Conservation (phyloP, 139 green algal species). For the Tetradesmus lagerheimii region DNA sequence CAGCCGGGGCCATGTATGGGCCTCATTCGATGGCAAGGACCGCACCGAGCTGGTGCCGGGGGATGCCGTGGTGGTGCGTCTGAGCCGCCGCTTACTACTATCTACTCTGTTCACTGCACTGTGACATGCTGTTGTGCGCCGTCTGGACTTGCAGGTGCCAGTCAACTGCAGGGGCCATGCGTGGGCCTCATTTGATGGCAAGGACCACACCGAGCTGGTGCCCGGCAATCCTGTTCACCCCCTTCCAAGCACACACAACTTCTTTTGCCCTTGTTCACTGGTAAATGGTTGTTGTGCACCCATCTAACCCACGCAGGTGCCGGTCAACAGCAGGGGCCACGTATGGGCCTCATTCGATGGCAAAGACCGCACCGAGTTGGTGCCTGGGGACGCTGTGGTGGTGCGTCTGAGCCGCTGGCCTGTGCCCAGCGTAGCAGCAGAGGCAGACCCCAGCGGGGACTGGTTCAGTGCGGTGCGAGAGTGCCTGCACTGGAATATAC, state of each 20-base stretch:
- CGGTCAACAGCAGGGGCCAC: conserved; percentile 66
- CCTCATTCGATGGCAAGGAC: conserved; percentile 97
- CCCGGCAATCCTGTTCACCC: conserved; percentile 74
- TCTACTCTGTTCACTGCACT: not conserved
- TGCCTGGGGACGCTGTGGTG: conserved; percentile 70
- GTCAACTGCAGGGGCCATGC: too few species aligned
- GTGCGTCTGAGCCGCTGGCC: conserved; percentile 74
- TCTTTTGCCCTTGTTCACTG: too few species aligned
- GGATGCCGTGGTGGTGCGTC: conserved; percentile 77
- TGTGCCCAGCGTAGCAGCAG: conserved; percentile 62
- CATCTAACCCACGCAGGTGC: too few species aligned
- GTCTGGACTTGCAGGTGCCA: conserved; percentile 77
- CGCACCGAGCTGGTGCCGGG: conserved; percentile 75
- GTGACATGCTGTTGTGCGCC: too few species aligned
- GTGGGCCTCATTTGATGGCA: conserved; percentile 97
- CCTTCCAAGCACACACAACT: too few species aligned
- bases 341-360: conserved; percentile 96
- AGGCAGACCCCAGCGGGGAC: conserved; percentile 79
- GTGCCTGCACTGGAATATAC: conserved; percentile 82
- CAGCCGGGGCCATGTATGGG: too few species aligned
- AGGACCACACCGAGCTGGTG: conserved; percentile 84
- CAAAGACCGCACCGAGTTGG: conserved; percentile 87
- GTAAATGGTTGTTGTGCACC: too few species aligned
- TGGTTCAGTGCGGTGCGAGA: conserved; percentile 86
- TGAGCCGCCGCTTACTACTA: conserved; percentile 41